phyloP scores from a whole-genome alignment of 306 rosid species.

The Cyamopsis tetragonoloba region DNA sequence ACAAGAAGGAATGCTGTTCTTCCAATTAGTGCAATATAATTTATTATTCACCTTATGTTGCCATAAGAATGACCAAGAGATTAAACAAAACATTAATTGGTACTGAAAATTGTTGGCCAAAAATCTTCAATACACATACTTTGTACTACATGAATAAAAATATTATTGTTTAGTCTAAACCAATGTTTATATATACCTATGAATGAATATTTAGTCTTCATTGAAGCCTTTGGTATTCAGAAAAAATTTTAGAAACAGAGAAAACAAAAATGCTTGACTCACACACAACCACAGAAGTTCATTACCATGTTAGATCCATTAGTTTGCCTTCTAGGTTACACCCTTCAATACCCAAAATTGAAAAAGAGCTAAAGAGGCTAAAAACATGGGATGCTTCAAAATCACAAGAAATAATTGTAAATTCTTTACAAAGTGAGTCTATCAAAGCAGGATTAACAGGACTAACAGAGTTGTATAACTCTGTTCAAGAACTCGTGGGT shows the following conservation, averaged over 20 bases:
- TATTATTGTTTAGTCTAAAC: constrained; percentile 24
- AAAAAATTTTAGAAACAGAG: background rate
- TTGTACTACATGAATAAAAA: background rate
- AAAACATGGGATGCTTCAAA: constrained; percentile 26
- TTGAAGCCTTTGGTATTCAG: constrained; percentile 9
- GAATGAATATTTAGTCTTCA: background rate
- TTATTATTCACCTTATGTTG: constrained; percentile 23
- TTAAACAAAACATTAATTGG: constrained; percentile 19
- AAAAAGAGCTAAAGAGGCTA: constrained; percentile 34
- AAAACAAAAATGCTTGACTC: constrained; percentile 13
- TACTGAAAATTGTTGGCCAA: constrained; percentile 15
- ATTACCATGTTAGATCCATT: constrained; percentile 55
- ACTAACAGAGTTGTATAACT: constrained; percentile 47
- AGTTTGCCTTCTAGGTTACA: constrained; percentile 60
- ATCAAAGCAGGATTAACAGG: constrained; percentile 40
- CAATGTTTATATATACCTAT: background rate
- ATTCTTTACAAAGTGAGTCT: constrained; percentile 4
- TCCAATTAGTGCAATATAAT: background rate
- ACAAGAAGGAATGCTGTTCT: constrained; percentile 8
- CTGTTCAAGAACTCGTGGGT: constrained; percentile 35
- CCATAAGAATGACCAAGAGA: background rate
- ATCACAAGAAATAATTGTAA: background rate
- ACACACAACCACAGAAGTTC: constrained; percentile 10
- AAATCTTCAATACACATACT: background rate
- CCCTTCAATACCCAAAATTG: constrained; percentile 38